Base-by-base conservation (phyloP, 441 rosid species). In the Populus hybrid region DNA sequence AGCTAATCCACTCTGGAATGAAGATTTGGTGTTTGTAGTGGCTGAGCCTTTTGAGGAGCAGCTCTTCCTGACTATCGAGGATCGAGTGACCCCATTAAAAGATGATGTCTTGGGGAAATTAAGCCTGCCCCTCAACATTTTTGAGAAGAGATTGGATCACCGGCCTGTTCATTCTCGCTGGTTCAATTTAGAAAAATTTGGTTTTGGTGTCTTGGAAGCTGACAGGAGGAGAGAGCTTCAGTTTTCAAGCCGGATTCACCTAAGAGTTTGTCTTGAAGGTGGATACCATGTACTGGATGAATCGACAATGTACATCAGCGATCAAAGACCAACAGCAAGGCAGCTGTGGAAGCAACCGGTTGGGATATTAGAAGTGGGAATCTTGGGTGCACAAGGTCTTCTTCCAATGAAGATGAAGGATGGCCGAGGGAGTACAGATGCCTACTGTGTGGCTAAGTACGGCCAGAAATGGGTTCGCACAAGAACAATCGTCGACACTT, bases 391-490 rank as follows among this genome's bases (percentile, higher is more conserved):
- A 21, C 93, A 93, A 4, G 96, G 95, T 21, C 82, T 95, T 63
- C 89, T 87, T 84, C 95, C 95, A 0, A 89, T 89, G 93, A 95
- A 95, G 89, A 76, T 84, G 11, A 93, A 86, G 84, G 95, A 92
- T 40, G 96, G 95, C 24, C 83, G 87, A 72, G 96, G 96, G 42
- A 84, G 90, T 61, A 92, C 98, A 20, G 98, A 95, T 82, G 95
- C 99, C 14, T 95, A 92, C 65, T 95, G 98, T 61, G 99, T 91
- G 30, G 99, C 98, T 20, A 95, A 95, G 84, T 95, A 95, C 6
- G 99, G 99, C 21, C 98, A 95, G 85, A 95, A 95, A 80, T 95
- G 99, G 99, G 87, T 93, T 75, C 88, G 99, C 67, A 95, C 98
- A 5, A 85, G 98, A 80, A 93, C 99, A 8, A 91, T 92, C 61